Conservation (phyloP, 495 filamentous ascomycete species). For the Penicillium crystallinum region DNA sequence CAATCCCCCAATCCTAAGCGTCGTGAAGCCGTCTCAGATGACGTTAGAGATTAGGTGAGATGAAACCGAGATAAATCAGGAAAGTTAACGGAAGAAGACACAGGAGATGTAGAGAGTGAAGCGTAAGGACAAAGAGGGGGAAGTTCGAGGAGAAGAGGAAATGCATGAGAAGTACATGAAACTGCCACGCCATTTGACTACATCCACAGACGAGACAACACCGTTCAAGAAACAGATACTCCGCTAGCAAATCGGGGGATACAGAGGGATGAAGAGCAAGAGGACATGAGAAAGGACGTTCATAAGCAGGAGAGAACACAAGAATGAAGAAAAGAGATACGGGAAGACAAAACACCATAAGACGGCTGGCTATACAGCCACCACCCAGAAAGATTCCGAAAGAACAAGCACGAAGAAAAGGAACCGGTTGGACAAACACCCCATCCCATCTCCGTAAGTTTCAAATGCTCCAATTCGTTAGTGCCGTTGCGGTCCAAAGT, state of each 20-base stretch:
- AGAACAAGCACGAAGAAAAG: conserved; percentile 25
- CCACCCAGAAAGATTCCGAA: conserved; percentile 41
- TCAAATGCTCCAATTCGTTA: conserved; percentile 42
- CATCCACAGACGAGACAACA: conserved; percentile 13
- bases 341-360: conserved; percentile 20
- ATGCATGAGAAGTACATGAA: conserved; percentile 6
- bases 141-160: conserved; percentile 1
- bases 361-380: conserved; percentile 23
- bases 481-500: conserved; percentile 56
- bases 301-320: conserved; percentile 19
- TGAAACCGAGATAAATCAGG: conserved; percentile 27
- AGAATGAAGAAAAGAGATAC: conserved; percentile 16
- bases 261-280: conserved; percentile 5
- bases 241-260: conserved; percentile 15
- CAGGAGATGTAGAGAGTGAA: conserved; percentile 4
- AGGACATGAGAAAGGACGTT: conserved; percentile 8
- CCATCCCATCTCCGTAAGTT: conserved; percentile 38
- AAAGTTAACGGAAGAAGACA: conserved; percentile 16
- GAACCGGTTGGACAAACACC: conserved; percentile 40
- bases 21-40: conserved; percentile 28
- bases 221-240: conserved; percentile 8
- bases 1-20: conserved; percentile 23
- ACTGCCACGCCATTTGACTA: conserved; percentile 21
- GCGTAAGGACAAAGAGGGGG: conserved; percentile 6
- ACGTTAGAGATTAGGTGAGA: conserved; percentile 30